Percentiles rank a stretch among this genome's conserved stretches.
phyloP scores from a whole-genome alignment of 345 rosid species.

The Erysimum cheiranthoides region DNA sequence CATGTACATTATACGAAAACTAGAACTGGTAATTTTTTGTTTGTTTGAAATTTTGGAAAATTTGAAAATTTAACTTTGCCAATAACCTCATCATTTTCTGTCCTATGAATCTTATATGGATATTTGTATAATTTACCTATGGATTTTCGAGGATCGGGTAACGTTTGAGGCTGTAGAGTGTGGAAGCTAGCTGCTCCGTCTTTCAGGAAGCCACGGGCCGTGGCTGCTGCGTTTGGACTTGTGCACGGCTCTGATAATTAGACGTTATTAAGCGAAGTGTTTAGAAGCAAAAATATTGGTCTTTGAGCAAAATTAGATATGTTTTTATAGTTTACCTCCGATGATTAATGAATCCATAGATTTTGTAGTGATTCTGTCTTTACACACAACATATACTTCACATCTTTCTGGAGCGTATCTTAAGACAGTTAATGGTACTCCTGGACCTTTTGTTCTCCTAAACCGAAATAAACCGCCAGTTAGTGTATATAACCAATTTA shows the following conservation, averaged over 20 bases:
- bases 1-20: no score
- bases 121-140: constrained; percentile 20
- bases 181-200: constrained; percentile 44
- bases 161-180: constrained; percentile 38
- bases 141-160: constrained; percentile 42
- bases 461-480: constrained; percentile 25
- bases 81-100: no score
- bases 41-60: no score
- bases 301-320: background rate
- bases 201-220: constrained; percentile 27
- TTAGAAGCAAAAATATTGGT: background rate
- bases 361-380: constrained; percentile 51
- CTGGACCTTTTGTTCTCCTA: constrained; percentile 66
- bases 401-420: constrained; percentile 62
- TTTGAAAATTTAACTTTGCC: no score
- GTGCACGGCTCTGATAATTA: constrained; percentile 29
- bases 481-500: background rate
- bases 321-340: background rate
- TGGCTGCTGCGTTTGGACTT: constrained; percentile 24
- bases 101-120: no score
- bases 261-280: background rate
- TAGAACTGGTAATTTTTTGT: no score
- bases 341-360: constrained; percentile 48
- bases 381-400: constrained; percentile 60
- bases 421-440: constrained; percentile 61